Conservation (phyloP, 768 basidiomycete species). For the Amanita inopinata region DNA sequence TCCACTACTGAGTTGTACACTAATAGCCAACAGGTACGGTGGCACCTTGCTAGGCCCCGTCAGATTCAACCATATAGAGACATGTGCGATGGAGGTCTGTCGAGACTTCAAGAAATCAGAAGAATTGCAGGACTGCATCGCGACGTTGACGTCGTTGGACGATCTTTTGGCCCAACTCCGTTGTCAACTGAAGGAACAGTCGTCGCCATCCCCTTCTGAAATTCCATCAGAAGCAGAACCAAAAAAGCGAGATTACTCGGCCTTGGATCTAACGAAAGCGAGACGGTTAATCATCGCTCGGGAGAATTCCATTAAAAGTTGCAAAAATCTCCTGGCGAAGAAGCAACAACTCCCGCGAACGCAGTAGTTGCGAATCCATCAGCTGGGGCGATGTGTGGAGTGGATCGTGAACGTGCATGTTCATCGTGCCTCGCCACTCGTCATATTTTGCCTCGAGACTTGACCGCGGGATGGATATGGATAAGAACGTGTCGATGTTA, state of each 20-base stretch:
- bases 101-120: constrained; percentile 55
- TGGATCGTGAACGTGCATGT: constrained; percentile 7
- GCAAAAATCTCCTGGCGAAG: constrained; percentile 47
- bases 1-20: constrained; percentile 1
- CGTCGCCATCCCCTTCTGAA: constrained; percentile 8
- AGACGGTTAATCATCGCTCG: constrained; percentile 60
- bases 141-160: constrained; percentile 51
- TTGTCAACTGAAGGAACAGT: constrained; percentile 27
- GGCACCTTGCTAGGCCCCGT: constrained; percentile 72
- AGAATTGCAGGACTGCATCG: constrained; percentile 53
- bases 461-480: too few relatives aligned
- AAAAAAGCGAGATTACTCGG: constrained; percentile 39
- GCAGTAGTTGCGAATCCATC: background rate
- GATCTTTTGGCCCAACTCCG: constrained; percentile 50
- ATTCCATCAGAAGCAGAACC: constrained; percentile 7
- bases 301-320: constrained; percentile 56
- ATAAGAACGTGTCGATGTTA: background rate
- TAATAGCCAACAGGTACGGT: constrained; percentile 51
- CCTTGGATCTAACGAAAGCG: constrained; percentile 51
- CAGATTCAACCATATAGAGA: constrained; percentile 71
- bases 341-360: background rate
- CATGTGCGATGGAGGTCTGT: constrained; percentile 67
- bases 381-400: constrained; percentile 5
- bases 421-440: constrained; percentile 8
- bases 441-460: too few relatives aligned